Percentiles rank a stretch among this genome's conserved stretches.
These are phyloP conservation scores for Myrica gale DNA, from an alignment of 306 rosid species.

Conservation along the genomic window DNA sequence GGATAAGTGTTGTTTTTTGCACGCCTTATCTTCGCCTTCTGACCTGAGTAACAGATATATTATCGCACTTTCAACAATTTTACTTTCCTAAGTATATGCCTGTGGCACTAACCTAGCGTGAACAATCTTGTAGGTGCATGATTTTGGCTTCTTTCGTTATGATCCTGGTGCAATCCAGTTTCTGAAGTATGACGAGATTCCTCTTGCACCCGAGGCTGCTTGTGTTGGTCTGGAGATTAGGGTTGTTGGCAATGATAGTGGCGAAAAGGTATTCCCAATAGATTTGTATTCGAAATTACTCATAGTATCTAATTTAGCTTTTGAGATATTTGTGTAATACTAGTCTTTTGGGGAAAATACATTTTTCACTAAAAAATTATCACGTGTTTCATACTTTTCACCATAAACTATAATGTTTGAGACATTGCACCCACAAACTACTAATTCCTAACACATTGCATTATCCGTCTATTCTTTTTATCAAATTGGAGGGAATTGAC, in stretches of 20 bases:
- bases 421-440: no score
- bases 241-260: constrained; percentile 98
- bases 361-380: no score
- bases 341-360: no score
- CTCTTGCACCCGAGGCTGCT: constrained; percentile 87
- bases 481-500: no score
- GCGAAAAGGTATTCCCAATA: constrained; percentile 67
- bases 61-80: neutral
- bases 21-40: constrained; percentile 7
- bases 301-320: neutral
- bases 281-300: constrained; percentile 3
- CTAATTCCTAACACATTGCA: no score
- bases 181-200: constrained; percentile 81
- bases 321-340: neutral
- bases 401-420: no score
- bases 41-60: neutral
- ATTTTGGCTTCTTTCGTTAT: constrained; percentile 93
- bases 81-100: constrained; percentile 1
- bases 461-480: no score
- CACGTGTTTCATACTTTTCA: no score
- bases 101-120: constrained; percentile 21
- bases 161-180: constrained; percentile 80
- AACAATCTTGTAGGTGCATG: constrained; percentile 70
- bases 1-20: neutral
- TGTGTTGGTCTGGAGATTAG: constrained; percentile 92